Evolutionary conservation across 208 protist genomes (phyloP).

Genomic region (Crithidia fasciculata): DNA sequence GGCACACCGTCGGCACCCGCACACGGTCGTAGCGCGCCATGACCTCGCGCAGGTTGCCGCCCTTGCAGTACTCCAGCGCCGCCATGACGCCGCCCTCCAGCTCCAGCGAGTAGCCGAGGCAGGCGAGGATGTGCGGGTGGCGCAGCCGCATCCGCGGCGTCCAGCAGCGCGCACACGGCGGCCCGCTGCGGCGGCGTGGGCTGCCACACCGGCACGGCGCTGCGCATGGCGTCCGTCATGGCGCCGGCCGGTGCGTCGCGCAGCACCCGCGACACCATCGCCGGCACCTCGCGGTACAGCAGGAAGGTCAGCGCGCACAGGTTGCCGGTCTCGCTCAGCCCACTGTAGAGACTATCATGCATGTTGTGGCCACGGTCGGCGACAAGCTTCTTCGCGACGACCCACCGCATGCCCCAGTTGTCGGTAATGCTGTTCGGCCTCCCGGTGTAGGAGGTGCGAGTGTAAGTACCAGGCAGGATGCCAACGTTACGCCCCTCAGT

Average conservation of each 20-base stretch:
- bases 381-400: background rate
- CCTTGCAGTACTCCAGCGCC: slow-evolving; percentile 47
- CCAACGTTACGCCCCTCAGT: background rate
- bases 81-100: slow-evolving; percentile 19
- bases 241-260: background rate
- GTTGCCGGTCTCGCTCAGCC: background rate
- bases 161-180: slow-evolving; percentile 7
- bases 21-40: slow-evolving; percentile 27
- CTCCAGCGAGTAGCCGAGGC: slow-evolving; percentile 15
- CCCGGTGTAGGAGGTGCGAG: slow-evolving; percentile 8
- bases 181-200: slow-evolving; percentile 6
- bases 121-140: slow-evolving; percentile 26
- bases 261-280: background rate
- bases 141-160: slow-evolving; percentile 8
- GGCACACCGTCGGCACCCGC: slow-evolving; percentile 26
- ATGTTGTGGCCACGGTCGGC: background rate
- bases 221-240: slow-evolving; percentile 8
- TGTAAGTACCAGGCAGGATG: background rate
- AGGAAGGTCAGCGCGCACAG: background rate
- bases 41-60: slow-evolving; percentile 43
- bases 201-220: slow-evolving; percentile 10
- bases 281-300: background rate
- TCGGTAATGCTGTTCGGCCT: background rate
- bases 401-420: slow-evolving; percentile 4
- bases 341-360: background rate